phyloP scores from a whole-genome alignment of 2,329 filamentous ascomycete genomes.

The Trichoderma lentiforme region DNA sequence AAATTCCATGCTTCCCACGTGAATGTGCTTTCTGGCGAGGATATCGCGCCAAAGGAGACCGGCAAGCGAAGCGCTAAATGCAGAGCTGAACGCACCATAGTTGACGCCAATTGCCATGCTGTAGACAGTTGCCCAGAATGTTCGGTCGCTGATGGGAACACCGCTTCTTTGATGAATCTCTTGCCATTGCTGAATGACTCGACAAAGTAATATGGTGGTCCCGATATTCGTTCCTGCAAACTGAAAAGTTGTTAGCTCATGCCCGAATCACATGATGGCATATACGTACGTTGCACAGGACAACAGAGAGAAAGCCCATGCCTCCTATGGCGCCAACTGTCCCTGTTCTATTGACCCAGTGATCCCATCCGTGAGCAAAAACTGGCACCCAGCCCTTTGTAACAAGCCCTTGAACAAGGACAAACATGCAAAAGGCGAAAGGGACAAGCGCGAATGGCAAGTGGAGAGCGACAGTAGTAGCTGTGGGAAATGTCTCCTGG shows the following conservation, averaged over 20 bases:
- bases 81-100: conserved; percentile 69
- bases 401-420: conserved; percentile 68
- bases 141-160: conserved; percentile 56
- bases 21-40: conserved; percentile 63
- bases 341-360: conserved; percentile 68
- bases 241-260: conserved; percentile 35
- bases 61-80: conserved; percentile 68
- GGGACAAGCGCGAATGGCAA: conserved; percentile 66
- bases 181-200: conserved; percentile 67
- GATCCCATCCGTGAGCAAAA: conserved; percentile 70
- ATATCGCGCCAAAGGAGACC: conserved; percentile 73
- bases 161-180: conserved; percentile 50
- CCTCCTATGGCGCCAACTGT: conserved; percentile 66
- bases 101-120: conserved; percentile 73
- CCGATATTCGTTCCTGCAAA: conserved; percentile 77
- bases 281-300: conserved; percentile 66
- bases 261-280: not conserved
- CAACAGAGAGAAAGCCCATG: conserved; percentile 69
- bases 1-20: conserved; percentile 61
- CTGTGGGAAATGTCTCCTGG: conserved; percentile 69
- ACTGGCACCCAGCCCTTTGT: conserved; percentile 73
- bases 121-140: conserved; percentile 72
- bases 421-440: conserved; percentile 71
- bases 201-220: conserved; percentile 68
- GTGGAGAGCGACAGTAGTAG: conserved; percentile 61